Percentiles rank a stretch among this genome's conserved stretches.
phyloP scores from a whole-genome alignment of 2,329 filamentous ascomycete species.

The Tricladium varicosporioides region DNA sequence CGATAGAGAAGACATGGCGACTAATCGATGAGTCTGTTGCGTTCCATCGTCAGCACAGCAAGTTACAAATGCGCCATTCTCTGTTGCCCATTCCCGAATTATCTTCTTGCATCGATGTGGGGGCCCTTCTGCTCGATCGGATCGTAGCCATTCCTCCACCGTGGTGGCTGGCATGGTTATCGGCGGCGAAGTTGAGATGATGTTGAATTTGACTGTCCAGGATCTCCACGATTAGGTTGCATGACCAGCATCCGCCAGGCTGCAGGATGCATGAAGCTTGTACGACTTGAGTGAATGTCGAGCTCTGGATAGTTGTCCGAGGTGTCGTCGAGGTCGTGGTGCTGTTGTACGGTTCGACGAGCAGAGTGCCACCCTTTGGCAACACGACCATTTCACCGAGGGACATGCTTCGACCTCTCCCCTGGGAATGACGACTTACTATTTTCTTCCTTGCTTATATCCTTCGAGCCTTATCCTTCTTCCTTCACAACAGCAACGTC shows the following conservation, averaged over 20 bases:
- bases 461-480: constrained; percentile 20
- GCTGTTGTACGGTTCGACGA: constrained; percentile 8
- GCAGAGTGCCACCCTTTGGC: constrained; percentile 22
- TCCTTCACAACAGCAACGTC: constrained; percentile 29
- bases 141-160: constrained; percentile 34
- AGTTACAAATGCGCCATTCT: constrained; percentile 34
- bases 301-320: constrained; percentile 3
- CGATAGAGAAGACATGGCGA: constrained; percentile 72
- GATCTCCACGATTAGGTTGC: constrained; percentile 28
- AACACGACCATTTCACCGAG: constrained; percentile 11
- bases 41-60: constrained; percentile 38
- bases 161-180: constrained; percentile 32
- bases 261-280: constrained; percentile 35
- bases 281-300: constrained; percentile 21
- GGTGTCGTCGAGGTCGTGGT: constrained; percentile 2
- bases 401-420: not conserved
- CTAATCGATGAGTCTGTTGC: constrained; percentile 33
- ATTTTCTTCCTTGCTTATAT: constrained; percentile 11
- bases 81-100: constrained; percentile 31
- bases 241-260: constrained; percentile 33
- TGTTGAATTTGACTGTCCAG: constrained; percentile 20
- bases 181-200: constrained; percentile 15
- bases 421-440: constrained; percentile 15
- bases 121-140: constrained; percentile 28
- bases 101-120: constrained; percentile 36